These are phyloP conservation scores for Coemansia sp. DNA, from an alignment of 371 early-diverging fungal genomes.

Conservation along the genomic window DNA sequence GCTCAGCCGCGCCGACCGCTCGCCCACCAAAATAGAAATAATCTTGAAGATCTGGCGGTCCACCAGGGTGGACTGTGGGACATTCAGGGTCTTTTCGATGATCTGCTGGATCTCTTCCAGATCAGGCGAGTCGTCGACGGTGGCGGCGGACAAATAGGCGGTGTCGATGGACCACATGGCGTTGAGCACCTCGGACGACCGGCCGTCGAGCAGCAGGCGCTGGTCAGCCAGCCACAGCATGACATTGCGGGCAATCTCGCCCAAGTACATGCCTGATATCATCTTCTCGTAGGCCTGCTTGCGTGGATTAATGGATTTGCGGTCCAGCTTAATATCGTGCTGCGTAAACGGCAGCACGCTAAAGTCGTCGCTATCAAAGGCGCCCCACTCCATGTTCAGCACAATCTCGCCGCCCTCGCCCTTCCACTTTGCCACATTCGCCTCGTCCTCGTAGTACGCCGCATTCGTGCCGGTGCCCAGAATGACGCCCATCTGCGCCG, in stretches of 20 bases:
- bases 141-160: constrained; percentile 81
- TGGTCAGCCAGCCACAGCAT: constrained; percentile 80
- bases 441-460: constrained; percentile 57
- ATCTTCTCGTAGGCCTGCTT: constrained; percentile 91
- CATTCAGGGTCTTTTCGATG: constrained; percentile 51
- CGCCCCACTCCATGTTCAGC: constrained; percentile 92
- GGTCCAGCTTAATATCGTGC: constrained; percentile 85
- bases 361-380: constrained; percentile 80
- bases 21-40: constrained; percentile 78
- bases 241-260: constrained; percentile 87
- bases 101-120: constrained; percentile 39
- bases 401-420: constrained; percentile 70
- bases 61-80: constrained; percentile 61
- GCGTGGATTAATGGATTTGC: constrained; percentile 76
- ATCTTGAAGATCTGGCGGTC: constrained; percentile 80
- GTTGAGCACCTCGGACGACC: constrained; percentile 43
- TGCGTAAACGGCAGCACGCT: constrained; percentile 75
- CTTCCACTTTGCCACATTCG: constrained; percentile 77
- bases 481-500: constrained; percentile 84
- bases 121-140: constrained; percentile 56
- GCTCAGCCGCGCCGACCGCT: constrained; percentile 53
- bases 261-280: constrained; percentile 96
- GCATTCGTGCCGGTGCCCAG: constrained; percentile 97
- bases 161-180: constrained; percentile 80
- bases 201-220: constrained; percentile 63